Percentiles rank a stretch among this genome's conserved stretches.
Evolutionary conservation across 345 rosid genomes (phyloP).

Genomic region (Kandelia obovata): DNA sequence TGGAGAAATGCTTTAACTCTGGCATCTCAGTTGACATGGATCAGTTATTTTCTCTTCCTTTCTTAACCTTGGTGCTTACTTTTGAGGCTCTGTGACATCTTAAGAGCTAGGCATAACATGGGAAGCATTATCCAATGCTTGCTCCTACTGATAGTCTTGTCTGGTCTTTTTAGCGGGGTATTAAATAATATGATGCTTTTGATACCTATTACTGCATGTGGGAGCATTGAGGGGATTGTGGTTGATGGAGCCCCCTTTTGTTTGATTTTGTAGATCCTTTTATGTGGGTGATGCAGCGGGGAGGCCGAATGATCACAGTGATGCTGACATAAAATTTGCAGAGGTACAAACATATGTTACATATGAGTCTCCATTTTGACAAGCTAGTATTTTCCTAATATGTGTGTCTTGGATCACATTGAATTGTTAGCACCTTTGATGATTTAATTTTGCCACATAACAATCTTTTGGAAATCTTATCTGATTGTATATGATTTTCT

Average conservation of each 20-base stretch:
- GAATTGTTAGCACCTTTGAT: background rate
- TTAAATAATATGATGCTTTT: background rate
- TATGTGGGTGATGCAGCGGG: conserved; percentile 99
- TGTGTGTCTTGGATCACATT: background rate
- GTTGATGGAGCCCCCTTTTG: background rate
- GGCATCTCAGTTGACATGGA: conserved; percentile 75
- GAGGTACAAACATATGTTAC: conserved; percentile 36
- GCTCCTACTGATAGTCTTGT: background rate
- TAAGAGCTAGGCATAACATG: background rate
- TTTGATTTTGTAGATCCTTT: conserved; percentile 55
- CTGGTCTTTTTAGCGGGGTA: background rate
- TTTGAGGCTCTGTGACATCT: background rate
- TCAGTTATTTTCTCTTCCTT: conserved; percentile 42
- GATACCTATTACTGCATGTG: too few relatives aligned
- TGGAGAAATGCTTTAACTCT: conserved; percentile 84
- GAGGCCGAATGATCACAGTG: conserved; percentile 72
- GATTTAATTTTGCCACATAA: background rate
- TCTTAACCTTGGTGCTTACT: background rate
- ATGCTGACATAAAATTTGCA: conserved; percentile 85
- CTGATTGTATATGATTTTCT: background rate
- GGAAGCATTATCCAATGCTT: background rate
- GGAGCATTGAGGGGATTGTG: background rate
- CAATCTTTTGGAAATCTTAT: background rate
- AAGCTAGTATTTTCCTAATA: background rate
- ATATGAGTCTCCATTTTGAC: background rate